Evolutionary conservation across 495 filamentous ascomycete genomes (phyloP), one percentile per base, ranked within the genome.

Genomic region (Penicillium tannophilum): DNA sequence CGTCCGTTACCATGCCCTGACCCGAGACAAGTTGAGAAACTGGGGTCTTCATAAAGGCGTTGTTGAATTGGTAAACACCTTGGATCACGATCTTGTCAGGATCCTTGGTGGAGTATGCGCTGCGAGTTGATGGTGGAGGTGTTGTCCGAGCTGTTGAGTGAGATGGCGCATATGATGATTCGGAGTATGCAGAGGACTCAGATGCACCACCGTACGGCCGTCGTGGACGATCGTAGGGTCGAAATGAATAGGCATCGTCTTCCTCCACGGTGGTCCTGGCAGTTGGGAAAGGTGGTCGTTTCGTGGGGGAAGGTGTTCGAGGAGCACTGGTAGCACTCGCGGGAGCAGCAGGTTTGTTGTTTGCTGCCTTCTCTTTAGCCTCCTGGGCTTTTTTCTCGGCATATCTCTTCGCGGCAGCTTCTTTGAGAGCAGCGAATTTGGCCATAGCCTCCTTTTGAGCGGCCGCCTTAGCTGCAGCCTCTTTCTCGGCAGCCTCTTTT

Each of bases 1-100:
- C 93, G 70, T 96, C 92, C 3, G 91, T 93, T 11, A 96, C 88
- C 52, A 84, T 80, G 14, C 85, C 88, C 46, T 87, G 77, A 9
- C 89, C 88, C 4, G 90, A 87, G 46, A 93, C 82, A 17, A 97
- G 83, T 67, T 95, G 87, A 1, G 91, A 89, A 17, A 89, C 82
- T 0, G 94, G 93, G 8, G 86, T 91, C 50, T 86, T 88, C 41
- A 87, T 86, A 68, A 90, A 93, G 45, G 88, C 80, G 67, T 93
- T 92, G 69, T 89, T 91, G 79, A 94, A 98, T 17, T 83, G 79
- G 66, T 93, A 98, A 6, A 98, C 94, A 14, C 90, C 93, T 65
- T 86, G 88, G 68, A 98, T 90, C 45, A 95, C 86, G 62, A 98
- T 94, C 80, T 98, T 98, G 68, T 94, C 85, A 4, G 93, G 92